Evolutionary conservation across 2,329 filamentous ascomycete genomes (phyloP).

Genomic region (Triangularia setosa): DNA sequence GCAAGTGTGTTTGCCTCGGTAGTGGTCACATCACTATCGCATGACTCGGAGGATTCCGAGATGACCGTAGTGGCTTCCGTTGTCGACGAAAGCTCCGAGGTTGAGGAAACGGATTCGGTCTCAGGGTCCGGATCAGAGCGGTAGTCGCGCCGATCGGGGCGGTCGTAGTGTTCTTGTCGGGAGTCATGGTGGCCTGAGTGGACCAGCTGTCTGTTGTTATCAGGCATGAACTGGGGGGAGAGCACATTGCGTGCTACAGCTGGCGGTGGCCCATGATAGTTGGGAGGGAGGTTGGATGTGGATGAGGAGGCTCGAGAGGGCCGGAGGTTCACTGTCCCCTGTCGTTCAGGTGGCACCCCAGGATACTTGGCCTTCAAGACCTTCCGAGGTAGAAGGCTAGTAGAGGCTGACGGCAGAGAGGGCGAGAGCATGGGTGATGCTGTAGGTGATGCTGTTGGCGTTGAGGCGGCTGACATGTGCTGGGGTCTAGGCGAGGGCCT

Average conservation of each 20-base stretch:
- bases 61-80: constrained; percentile 38
- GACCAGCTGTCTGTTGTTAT: constrained; percentile 11
- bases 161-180: constrained; percentile 20
- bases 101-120: constrained; percentile 36
- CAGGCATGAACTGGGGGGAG: constrained; percentile 19
- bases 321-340: constrained; percentile 23
- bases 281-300: constrained; percentile 13
- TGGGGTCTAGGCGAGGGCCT: not conserved
- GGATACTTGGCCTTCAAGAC: constrained; percentile 28
- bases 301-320: constrained; percentile 20
- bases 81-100: constrained; percentile 36
- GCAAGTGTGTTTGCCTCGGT: constrained; percentile 23
- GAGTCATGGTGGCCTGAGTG: constrained; percentile 10
- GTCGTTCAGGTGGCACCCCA: constrained; percentile 22
- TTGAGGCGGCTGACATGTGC: constrained; percentile 3
- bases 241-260: constrained; percentile 20
- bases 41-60: constrained; percentile 27
- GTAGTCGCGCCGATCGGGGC: constrained; percentile 17
- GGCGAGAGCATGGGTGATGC: constrained; percentile 3
- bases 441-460: not conserved
- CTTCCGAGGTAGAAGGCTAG: constrained; percentile 23
- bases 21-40: constrained; percentile 24
- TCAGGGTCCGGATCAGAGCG: constrained; percentile 27
- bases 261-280: constrained; percentile 22
- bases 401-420: constrained; percentile 9